Evolutionary conservation across 2,329 filamentous ascomycete genomes (phyloP).

Genomic region (Emmonsiellopsis sp.): DNA sequence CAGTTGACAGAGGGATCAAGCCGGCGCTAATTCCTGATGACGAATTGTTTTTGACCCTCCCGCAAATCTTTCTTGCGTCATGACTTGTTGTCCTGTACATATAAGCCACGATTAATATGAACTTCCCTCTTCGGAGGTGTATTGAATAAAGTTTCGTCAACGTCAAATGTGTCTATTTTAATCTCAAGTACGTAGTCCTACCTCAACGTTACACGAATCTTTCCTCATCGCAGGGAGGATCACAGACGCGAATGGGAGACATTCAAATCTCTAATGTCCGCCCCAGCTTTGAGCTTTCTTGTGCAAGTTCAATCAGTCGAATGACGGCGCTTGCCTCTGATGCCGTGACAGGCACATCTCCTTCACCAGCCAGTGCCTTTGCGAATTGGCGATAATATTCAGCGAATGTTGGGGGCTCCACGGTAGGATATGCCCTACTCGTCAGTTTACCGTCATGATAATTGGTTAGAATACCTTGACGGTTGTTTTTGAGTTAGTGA

Average conservation of each 20-base stretch:
- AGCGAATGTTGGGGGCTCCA: conserved; percentile 59
- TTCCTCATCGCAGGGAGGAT: neutral
- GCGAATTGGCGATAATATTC: conserved; percentile 55
- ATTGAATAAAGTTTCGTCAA: too few relatives aligned
- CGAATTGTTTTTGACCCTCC: too few relatives aligned
- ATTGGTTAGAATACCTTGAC: conserved; percentile 41
- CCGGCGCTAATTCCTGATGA: too few relatives aligned
- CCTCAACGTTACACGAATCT: neutral
- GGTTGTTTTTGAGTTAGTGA: neutral
- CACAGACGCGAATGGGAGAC: neutral
- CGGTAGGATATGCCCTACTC: conserved; percentile 46
- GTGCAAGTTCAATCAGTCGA: conserved; percentile 47
- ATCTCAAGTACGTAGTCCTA: neutral
- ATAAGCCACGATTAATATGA: too few relatives aligned
- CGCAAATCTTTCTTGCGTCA: too few relatives aligned
- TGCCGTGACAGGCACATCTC: conserved; percentile 45
- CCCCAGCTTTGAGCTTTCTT: conserved; percentile 44
- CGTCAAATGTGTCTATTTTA: too few relatives aligned
- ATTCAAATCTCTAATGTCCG: conserved; percentile 36
- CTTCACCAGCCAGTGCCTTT: conserved; percentile 44
- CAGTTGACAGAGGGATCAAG: too few relatives aligned
- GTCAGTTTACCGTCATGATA: conserved; percentile 45
- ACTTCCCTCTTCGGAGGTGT: too few relatives aligned
- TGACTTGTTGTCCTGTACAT: too few relatives aligned
- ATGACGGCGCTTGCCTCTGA: conserved; percentile 47